Evolutionary conservation across 2,329 filamentous ascomycete species (phyloP), one percentile per base, ranked within the genome.

Genomic region (Colletotrichum australisinense): DNA sequence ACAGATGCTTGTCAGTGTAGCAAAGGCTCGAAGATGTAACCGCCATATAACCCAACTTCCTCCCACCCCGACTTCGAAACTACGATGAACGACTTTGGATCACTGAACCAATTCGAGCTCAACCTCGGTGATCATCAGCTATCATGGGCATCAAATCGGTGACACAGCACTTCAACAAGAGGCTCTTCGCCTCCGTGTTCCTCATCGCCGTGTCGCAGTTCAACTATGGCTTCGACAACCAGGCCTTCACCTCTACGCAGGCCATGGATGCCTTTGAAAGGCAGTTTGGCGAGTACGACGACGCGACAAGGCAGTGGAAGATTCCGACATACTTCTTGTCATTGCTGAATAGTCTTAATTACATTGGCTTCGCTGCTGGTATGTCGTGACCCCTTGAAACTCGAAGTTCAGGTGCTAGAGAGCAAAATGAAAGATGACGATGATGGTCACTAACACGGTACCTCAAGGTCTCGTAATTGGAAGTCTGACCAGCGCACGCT

Each of bases 201-300:
- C 67, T 84, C 32, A 78, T 84, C 57, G 79, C 80, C 46, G 52
- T 84, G 1, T 83, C 81, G 1, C 77, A 78, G 22, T 78, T 84
- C 75, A 84, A 84, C 75, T 85, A 83, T 79, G 82, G 82, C 65
- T 83, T 84, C 56, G 83, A 84, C 72, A 81, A 82, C 56, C 69
- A 69, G 24, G 62, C 66, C n/a, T 83, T 83, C 75, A 76, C 79
- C 9, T 81, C 80, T 2, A 82, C 80, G 0, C 82, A 85, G 73
- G 79, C 83, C 24, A 84, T 84, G 83, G 76, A 78, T 22, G 74
- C 81, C 24, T 85, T 84, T 69, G 76, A 76, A 7, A 74, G 69
- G 53, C 77, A 81, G 49, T 84, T 84, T 67, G 83, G 82, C 22
- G 74, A 74, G 14, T 80, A 78, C 73, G 19, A 73, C 55, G 38